Evolutionary conservation across 2,329 filamentous ascomycete species (phyloP).

Genomic region (Didymellaceae sp.): DNA sequence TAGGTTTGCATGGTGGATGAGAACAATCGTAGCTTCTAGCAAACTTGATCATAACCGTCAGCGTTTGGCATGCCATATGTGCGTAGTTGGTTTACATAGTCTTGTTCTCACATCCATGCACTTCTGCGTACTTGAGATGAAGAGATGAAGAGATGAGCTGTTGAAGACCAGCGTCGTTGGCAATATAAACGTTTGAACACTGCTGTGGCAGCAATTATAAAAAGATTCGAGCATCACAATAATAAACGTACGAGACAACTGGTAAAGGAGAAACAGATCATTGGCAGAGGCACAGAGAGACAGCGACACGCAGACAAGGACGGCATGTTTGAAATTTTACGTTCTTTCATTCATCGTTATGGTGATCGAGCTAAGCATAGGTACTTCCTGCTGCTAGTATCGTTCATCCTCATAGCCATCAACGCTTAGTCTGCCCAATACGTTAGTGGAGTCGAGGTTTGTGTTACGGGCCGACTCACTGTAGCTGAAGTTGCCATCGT

Average conservation of each 20-base stretch:
- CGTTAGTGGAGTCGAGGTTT: background rate
- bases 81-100: background rate
- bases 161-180: background rate
- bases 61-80: background rate
- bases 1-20: too few relatives aligned
- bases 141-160: background rate
- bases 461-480: too few relatives aligned
- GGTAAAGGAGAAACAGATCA: background rate
- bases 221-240: background rate
- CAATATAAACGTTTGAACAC: background rate
- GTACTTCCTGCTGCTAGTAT: background rate
- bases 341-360: slow-evolving; percentile 15
- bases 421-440: slow-evolving; percentile 6
- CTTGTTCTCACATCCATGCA: too few relatives aligned
- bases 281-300: background rate
- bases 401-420: background rate
- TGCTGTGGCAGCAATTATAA: background rate
- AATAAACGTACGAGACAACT: background rate
- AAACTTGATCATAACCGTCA: too few relatives aligned
- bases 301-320: background rate
- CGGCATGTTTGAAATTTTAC: slow-evolving; percentile 7
- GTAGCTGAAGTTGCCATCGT: slow-evolving; percentile 51
- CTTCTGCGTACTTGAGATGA: background rate
- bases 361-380: background rate
- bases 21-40: too few relatives aligned